A percentile compares a stretch with the other conserved stretches of the same genome.
Evolutionary conservation across 2,329 filamentous ascomycete species (phyloP).

Genomic region (Ophiostoma sp.): DNA sequence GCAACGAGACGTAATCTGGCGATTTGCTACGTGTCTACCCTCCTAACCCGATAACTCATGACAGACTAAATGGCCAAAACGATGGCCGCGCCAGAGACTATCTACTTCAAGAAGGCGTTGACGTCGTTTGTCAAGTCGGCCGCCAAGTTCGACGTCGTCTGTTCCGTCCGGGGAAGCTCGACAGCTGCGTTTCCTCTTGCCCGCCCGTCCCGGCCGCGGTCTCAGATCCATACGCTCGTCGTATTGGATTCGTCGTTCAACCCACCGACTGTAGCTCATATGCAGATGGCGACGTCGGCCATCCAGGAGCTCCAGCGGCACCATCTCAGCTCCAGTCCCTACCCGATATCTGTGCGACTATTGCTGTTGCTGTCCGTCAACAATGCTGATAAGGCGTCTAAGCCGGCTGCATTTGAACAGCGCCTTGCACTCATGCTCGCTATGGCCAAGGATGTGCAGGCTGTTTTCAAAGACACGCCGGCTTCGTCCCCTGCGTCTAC

Average conservation of each 20-base stretch:
- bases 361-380: conserved; percentile 57
- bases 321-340: background rate
- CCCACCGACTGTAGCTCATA: conserved; percentile 58
- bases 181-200: conserved; percentile 26
- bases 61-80: background rate
- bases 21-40: too few species aligned
- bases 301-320: conserved; percentile 28
- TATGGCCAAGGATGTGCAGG: conserved; percentile 54
- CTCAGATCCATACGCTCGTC: conserved; percentile 37
- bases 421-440: conserved; percentile 66
- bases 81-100: conserved; percentile 26
- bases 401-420: conserved; percentile 62
- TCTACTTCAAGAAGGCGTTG: conserved; percentile 43
- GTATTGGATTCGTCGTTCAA: conserved; percentile 65
- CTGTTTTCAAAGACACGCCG: background rate
- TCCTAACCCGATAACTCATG: background rate
- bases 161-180: conserved; percentile 28
- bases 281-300: conserved; percentile 51
- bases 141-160: conserved; percentile 43
- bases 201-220: conserved; percentile 11
- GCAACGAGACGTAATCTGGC: too few species aligned
- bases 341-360: conserved; percentile 36
- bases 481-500: conserved; percentile 8
- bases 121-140: conserved; percentile 40
- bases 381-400: conserved; percentile 62